phyloP scores from a whole-genome alignment of 345 rosid species.

The Microcos paniculata region DNA sequence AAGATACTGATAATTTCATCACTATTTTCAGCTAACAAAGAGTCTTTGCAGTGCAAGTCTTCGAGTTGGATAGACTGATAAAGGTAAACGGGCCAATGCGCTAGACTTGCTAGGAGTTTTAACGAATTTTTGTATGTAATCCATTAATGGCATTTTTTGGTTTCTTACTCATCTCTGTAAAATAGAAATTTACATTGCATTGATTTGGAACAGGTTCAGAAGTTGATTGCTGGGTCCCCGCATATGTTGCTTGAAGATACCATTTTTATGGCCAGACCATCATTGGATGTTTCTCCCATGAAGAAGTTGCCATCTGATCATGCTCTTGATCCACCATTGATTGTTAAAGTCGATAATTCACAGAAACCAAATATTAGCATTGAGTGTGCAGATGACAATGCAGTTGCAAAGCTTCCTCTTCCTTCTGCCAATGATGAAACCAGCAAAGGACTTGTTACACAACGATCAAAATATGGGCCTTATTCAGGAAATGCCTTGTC shows the following conservation, averaged over 20 bases:
- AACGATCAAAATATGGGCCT: constrained; percentile 23
- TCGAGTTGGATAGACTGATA: constrained; percentile 78
- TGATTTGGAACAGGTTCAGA: constrained; percentile 58
- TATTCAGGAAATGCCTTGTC: constrained; percentile 25
- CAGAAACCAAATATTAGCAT: constrained; percentile 25
- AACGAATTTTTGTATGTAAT: background rate
- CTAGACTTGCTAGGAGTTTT: constrained; percentile 7
- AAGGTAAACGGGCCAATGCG: constrained; percentile 45
- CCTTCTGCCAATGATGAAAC: constrained; percentile 31
- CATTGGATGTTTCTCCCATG: constrained; percentile 30
- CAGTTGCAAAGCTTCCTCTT: constrained; percentile 44
- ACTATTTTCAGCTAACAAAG: constrained; percentile 72
- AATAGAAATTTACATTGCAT: constrained; percentile 1
- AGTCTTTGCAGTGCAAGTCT: constrained; percentile 64
- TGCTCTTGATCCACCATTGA: constrained; percentile 23
- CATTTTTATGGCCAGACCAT: constrained; percentile 32
- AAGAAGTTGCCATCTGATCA: constrained; percentile 29
- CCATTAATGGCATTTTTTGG: background rate
- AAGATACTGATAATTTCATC: constrained; percentile 12
- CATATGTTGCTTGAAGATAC: constrained; percentile 39
- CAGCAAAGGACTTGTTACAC: constrained; percentile 31
- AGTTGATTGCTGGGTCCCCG: constrained; percentile 59
- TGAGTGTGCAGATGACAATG: constrained; percentile 42
- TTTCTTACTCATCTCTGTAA: constrained; percentile 9
- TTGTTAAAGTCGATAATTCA: constrained; percentile 23